Evolutionary conservation across 169 alveolate genomes (phyloP).

Genomic region (Cystoisospora suis): DNA sequence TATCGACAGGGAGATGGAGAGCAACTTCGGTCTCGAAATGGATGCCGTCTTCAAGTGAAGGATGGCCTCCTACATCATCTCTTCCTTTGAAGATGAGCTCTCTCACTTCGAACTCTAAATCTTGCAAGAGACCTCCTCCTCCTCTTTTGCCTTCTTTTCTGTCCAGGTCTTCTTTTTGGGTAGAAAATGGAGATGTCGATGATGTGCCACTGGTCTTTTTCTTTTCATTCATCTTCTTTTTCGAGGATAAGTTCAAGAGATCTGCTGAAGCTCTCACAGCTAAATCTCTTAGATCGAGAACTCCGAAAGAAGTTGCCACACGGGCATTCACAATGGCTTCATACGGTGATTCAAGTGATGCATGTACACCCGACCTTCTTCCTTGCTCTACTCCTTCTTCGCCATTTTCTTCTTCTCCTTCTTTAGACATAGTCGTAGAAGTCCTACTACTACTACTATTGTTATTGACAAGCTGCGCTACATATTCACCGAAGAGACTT

Average conservation of each 20-base stretch:
- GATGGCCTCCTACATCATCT: not conserved
- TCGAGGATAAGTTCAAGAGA: not conserved
- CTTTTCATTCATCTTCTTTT: not conserved
- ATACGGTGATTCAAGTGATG: not conserved
- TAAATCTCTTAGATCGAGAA: not conserved
- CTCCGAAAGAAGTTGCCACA: not conserved
- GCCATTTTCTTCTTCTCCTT: not conserved
- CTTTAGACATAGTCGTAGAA: too few relatives aligned
- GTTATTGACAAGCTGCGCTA: not conserved
- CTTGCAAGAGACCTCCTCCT: not conserved
- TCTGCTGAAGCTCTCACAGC: not conserved
- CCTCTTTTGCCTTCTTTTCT: too few relatives aligned
- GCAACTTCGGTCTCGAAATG: not conserved
- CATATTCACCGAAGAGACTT: not conserved
- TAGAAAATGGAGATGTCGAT: too few relatives aligned
- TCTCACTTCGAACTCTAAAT: not conserved
- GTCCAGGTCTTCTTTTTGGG: too few relatives aligned
- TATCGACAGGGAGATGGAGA: conserved; percentile 31
- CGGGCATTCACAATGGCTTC: conserved; percentile 1
- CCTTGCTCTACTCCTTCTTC: not conserved
- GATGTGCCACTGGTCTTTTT: not conserved
- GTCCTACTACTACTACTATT: not conserved
- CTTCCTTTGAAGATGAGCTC: not conserved
- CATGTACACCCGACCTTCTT: not conserved
- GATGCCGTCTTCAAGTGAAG: not conserved